phyloP scores from a whole-genome alignment of 2,329 filamentous ascomycete species.

The Beauveria brongniartii region DNA sequence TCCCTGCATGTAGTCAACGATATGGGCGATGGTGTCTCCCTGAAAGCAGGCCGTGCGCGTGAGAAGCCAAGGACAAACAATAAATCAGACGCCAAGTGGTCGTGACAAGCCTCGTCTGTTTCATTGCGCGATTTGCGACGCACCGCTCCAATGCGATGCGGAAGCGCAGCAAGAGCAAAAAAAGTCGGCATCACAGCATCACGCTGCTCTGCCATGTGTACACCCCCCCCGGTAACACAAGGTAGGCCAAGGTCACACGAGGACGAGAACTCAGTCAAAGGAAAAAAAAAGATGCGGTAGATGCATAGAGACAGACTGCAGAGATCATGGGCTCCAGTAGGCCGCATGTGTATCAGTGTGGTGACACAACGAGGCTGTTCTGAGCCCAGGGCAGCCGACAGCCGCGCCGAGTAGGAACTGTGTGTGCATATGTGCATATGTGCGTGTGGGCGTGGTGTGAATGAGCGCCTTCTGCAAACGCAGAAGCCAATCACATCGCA shows the following conservation, averaged over 20 bases:
- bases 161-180: not conserved
- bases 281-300: not conserved
- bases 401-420: not conserved
- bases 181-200: not conserved
- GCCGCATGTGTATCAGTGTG: not conserved
- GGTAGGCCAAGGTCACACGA: not conserved
- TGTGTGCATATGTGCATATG: not conserved
- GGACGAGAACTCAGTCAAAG: not conserved
- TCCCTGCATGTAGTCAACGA: not conserved
- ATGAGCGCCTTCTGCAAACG: not conserved
- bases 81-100: not conserved
- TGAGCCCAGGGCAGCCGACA: not conserved
- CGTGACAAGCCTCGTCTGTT: not conserved
- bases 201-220: not conserved
- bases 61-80: not conserved
- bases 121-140: not conserved
- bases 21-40: not conserved
- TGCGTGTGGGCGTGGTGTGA: not conserved
- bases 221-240: not conserved
- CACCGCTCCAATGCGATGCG: not conserved
- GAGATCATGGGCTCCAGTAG: not conserved
- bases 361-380: not conserved
- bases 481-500: not conserved
- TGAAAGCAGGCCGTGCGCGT: not conserved
- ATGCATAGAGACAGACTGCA: not conserved